Conservation (phyloP, 2,329 filamentous ascomycete genomes). For the Colletotrichum aenigma region DNA sequence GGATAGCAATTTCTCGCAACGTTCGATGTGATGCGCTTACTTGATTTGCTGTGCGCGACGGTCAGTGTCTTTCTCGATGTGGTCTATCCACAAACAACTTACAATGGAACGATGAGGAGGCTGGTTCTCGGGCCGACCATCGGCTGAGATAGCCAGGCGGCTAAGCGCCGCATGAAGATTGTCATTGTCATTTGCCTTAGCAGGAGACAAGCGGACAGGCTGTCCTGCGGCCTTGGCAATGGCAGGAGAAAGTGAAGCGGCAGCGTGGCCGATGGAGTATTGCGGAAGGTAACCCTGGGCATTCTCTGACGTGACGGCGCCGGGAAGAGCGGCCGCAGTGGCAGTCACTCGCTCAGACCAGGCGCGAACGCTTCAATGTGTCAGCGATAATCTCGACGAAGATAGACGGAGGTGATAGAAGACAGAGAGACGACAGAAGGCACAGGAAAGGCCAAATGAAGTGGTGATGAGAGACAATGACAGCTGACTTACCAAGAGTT, state of each 20-base stretch:
- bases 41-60: not conserved
- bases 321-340: slow-evolving; percentile 48
- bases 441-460: not conserved
- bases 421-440: not conserved
- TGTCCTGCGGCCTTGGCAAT: slow-evolving; percentile 40
- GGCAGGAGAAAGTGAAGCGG: slow-evolving; percentile 52
- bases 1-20: not conserved
- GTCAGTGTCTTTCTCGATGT: not conserved
- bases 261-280: slow-evolving; percentile 52
- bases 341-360: slow-evolving; percentile 48
- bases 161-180: slow-evolving; percentile 20
- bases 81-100: not conserved
- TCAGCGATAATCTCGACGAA: not conserved
- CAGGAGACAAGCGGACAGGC: slow-evolving; percentile 31
- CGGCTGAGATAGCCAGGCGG: slow-evolving; percentile 24
- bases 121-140: slow-evolving; percentile 50
- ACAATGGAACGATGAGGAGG: slow-evolving; percentile 32
- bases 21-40: not conserved
- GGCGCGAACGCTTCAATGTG: not conserved
- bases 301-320: slow-evolving; percentile 57
- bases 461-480: not conserved
- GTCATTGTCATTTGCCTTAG: slow-evolving; percentile 28
- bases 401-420: not conserved
- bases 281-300: slow-evolving; percentile 60
- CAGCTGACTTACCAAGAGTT: slow-evolving; percentile 25